Conservation (phyloP, 306 rosid species). For the Hippophae rhamnoides region DNA sequence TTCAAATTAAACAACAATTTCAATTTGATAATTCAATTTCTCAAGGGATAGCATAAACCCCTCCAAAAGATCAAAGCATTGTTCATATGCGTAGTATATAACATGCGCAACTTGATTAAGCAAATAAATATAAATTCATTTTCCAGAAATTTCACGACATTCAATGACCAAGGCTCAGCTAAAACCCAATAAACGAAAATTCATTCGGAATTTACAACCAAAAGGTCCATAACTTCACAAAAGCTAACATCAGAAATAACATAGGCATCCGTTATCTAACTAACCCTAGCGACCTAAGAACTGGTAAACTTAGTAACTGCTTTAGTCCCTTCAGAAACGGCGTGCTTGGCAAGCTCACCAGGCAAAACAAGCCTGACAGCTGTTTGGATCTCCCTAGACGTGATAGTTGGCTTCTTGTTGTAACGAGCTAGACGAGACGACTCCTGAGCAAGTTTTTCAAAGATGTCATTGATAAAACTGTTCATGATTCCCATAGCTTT, state of each 20-base stretch:
- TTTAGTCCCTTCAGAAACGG: conserved; percentile 40
- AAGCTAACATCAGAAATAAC: neutral
- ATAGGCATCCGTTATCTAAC: neutral
- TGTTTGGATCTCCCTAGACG: conserved; percentile 40
- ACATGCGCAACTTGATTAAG: too few species aligned
- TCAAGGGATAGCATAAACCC: too few species aligned
- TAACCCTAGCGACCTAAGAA: neutral
- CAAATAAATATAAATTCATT: too few species aligned
- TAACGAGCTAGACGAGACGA: conserved; percentile 8
- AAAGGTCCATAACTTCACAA: neutral
- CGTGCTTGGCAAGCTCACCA: conserved; percentile 40
- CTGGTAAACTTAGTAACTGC: conserved; percentile 23
- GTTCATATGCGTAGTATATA: too few species aligned
- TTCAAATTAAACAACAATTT: too few species aligned
- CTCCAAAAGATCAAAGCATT: too few species aligned
- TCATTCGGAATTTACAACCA: too few species aligned
- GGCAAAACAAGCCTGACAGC: conserved; percentile 40
- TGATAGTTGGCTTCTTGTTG: conserved; percentile 37
- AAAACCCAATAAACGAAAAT: too few species aligned
- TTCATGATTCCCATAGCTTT: conserved; percentile 45
- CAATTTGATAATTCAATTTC: too few species aligned
- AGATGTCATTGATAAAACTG: conserved; percentile 40
- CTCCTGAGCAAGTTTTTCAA: conserved; percentile 10
- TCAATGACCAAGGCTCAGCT: too few species aligned
- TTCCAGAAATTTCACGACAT: too few species aligned